These are phyloP conservation scores for Yamadazyma sp. DNA, from an alignment of 805 yeast species.

Conservation along the genomic window DNA sequence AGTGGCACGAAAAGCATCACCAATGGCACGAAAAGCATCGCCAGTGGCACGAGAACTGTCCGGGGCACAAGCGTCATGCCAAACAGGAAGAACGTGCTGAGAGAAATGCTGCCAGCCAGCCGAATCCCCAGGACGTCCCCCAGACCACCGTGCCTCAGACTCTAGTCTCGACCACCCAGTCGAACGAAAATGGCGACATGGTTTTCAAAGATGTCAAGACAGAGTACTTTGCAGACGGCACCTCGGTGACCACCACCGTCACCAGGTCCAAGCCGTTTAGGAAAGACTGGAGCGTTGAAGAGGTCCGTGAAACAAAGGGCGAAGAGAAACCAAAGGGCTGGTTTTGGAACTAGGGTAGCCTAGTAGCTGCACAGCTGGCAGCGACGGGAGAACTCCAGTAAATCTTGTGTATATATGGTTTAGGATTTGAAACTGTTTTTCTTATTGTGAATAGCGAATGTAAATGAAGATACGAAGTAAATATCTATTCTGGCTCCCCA, in stretches of 20 bases:
- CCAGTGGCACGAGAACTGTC: conserved; percentile 1
- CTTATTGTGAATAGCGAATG: neutral
- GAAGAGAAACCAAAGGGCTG: conserved; percentile 20
- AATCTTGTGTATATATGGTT: neutral
- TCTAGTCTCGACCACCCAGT: conserved; percentile 8
- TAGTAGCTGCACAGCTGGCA: no score
- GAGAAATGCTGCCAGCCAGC: neutral
- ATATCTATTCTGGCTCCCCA: no score
- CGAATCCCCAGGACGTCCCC: conserved; percentile 1
- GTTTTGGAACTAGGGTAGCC: conserved; percentile 22
- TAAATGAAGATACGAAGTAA: no score
- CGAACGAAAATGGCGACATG: conserved; percentile 29
- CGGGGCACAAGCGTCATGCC: no score
- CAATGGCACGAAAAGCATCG: neutral
- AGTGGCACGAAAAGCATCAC: neutral
- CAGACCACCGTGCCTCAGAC: conserved; percentile 11
- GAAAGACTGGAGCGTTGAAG: conserved; percentile 31
- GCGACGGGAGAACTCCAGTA: no score
- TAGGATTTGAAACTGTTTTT: neutral
- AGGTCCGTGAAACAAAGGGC: conserved; percentile 22
- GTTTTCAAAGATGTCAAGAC: conserved; percentile 31
- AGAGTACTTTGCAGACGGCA: conserved; percentile 39
- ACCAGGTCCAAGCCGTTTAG: conserved; percentile 32
- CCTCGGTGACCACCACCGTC: conserved; percentile 29
- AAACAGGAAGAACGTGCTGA: neutral